Evolutionary conservation across 2,329 filamentous ascomycete genomes (phyloP).

Genomic region (Colletotrichum simmondsii): DNA sequence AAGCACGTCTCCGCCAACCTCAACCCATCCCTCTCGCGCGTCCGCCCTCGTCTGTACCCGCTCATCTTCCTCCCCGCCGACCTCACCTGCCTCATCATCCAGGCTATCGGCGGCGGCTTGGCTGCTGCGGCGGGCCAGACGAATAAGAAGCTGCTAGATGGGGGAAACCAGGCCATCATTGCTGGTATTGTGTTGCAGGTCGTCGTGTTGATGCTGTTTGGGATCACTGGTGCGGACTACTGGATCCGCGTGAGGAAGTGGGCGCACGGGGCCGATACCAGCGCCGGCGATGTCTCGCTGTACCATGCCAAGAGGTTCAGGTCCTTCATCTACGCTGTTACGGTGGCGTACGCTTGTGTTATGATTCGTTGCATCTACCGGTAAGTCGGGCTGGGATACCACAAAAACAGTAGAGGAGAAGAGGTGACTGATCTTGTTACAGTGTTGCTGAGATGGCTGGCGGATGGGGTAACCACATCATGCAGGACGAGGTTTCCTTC

Average conservation of each 20-base stretch:
- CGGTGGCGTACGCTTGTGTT: slow-evolving; percentile 56
- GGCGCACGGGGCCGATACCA: slow-evolving; percentile 45
- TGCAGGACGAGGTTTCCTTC: slow-evolving; percentile 71
- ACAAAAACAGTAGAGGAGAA: slow-evolving; percentile 18
- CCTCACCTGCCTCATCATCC: slow-evolving; percentile 66
- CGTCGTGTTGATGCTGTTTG: slow-evolving; percentile 59
- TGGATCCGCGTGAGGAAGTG: slow-evolving; percentile 52
- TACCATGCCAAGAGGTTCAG: slow-evolving; percentile 57
- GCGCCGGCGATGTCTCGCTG: slow-evolving; percentile 40
- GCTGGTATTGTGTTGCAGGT: slow-evolving; percentile 66
- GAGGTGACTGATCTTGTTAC: background rate
- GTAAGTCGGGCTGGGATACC: slow-evolving; percentile 40
- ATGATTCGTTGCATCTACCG: slow-evolving; percentile 66
- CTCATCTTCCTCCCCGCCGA: slow-evolving; percentile 70
- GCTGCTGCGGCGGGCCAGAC: slow-evolving; percentile 58
- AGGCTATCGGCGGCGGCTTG: slow-evolving; percentile 67
- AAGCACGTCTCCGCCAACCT: slow-evolving; percentile 66
- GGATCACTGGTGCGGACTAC: slow-evolving; percentile 56
- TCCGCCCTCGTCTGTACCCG: slow-evolving; percentile 63
- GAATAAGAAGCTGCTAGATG: slow-evolving; percentile 51
- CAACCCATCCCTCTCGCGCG: slow-evolving; percentile 60
- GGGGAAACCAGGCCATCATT: slow-evolving; percentile 63
- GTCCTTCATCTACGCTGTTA: slow-evolving; percentile 55
- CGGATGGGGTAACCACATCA: slow-evolving; percentile 72
- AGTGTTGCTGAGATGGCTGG: slow-evolving; percentile 73